phyloP scores from a whole-genome alignment of 345 rosid genomes.

The Sisymbrium irio region DNA sequence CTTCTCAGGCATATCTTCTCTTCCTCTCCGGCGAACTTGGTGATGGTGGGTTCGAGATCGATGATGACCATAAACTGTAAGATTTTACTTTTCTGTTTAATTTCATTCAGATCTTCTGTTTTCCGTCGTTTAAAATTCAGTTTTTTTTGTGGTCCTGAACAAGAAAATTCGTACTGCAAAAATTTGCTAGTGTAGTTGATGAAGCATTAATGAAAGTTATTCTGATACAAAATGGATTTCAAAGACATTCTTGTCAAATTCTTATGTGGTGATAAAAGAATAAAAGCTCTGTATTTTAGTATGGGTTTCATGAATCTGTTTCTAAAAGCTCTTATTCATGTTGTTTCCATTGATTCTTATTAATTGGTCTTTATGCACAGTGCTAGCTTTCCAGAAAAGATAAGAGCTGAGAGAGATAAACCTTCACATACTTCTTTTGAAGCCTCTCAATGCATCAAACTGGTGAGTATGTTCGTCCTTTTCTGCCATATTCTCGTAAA shows the following conservation, averaged over 20 bases:
- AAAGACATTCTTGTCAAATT: constrained; percentile 36
- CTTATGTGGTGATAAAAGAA: background rate
- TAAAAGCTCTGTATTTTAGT: constrained; percentile 5
- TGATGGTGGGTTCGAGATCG: too few species aligned
- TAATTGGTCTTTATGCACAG: constrained; percentile 30
- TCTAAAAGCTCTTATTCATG: too few species aligned
- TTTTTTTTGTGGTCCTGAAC: constrained; percentile 16
- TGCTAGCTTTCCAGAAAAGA: constrained; percentile 79
- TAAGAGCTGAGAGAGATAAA: constrained; percentile 47
- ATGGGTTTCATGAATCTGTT: too few species aligned
- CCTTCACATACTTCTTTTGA: constrained; percentile 41
- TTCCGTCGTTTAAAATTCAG: background rate
- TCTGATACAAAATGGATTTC: constrained; percentile 38
- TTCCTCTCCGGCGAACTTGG: too few species aligned
- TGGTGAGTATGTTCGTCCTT: constrained; percentile 45
- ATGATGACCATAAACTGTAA: too few species aligned
- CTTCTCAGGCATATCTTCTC: too few species aligned
- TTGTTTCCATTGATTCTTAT: constrained; percentile 27
- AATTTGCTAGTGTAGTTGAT: background rate
- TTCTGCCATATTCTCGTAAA: background rate
- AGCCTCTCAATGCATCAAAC: constrained; percentile 55
- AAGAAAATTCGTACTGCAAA: background rate
- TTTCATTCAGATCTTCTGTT: constrained; percentile 27
- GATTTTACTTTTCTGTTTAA: too few species aligned
- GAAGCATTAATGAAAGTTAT: background rate